These are phyloP conservation scores for Aspergillus flavus DNA, from an alignment of 2,329 filamentous ascomycete species.

Conservation along the genomic window DNA sequence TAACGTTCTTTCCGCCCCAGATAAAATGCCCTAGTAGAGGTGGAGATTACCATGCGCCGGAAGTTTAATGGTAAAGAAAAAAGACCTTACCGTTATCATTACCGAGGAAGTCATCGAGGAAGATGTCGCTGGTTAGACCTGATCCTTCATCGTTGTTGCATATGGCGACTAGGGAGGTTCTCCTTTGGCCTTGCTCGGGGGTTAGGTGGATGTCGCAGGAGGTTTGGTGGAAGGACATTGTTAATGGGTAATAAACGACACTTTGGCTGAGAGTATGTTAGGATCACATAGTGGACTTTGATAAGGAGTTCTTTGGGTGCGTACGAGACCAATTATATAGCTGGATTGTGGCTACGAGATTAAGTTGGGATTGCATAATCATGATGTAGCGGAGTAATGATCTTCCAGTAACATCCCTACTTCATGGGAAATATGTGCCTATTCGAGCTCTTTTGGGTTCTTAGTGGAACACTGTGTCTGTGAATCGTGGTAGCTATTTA, in stretches of 20 bases:
- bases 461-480: no score
- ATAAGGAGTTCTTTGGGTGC: neutral
- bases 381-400: neutral
- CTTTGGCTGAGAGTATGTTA: no score
- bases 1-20: slow-evolving; percentile 20
- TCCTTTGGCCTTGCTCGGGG: neutral
- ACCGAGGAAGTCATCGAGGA: slow-evolving; percentile 18
- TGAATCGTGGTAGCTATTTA: no score
- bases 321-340: neutral
- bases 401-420: neutral
- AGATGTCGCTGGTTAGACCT: slow-evolving; percentile 17
- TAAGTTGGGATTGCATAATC: neutral
- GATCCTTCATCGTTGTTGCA: slow-evolving; percentile 24
- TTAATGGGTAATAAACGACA: neutral
- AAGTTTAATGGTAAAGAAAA: accelerated
- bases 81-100: slow-evolving; percentile 16
- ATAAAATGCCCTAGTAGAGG: slow-evolving; percentile 15
- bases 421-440: neutral
- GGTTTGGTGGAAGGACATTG: slow-evolving; percentile 20
- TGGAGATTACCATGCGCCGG: neutral
- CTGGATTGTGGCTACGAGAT: neutral
- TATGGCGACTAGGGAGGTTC: slow-evolving; percentile 17
- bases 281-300: neutral
- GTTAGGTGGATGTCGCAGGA: slow-evolving; percentile 20
- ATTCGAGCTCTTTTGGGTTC: neutral